Base-by-base conservation (phyloP, 495 filamentous ascomycete species). In the Podospora australis region DNA sequence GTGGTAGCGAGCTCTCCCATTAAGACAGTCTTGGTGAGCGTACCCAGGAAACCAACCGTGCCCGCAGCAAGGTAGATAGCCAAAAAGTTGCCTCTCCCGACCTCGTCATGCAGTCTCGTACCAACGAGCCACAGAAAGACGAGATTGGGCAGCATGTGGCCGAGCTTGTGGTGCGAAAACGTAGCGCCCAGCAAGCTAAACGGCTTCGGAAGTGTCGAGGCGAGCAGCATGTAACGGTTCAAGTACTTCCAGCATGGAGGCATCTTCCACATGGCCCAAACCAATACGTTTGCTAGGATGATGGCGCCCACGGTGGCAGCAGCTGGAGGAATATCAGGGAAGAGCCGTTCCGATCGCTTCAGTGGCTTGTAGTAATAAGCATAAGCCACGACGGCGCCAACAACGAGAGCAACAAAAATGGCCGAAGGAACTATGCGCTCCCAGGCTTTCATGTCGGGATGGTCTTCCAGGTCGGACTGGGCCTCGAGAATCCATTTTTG, bases 71-170 rank as follows among this genome's bases (percentile, higher is more conserved):
- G 55, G 63, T 88, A 94, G 5, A 95, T 69, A 6, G 83, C 81
- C 3, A 98, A 70, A 66, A 96, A 95, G 50, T 82, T 78, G 30
- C 84, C 89, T 16, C 91, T 78, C 32, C 90, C 91, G 44, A 96
- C 77, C 45, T 95, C 83, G 56, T 96, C 90, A 69, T 95, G 87
- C 11, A 92, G 54, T 0, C 66, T 65, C 9, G 66, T 68, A 28
- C 74, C 77, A 20, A 77, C 50, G 52, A 80, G 63, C 68, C 69
- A 77, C 1, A 78, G 57, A 21, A 75, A 59, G 16, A 72, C 50
- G 80, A 91, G 86, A 57, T 96, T 97, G n/a, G 69, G 51, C 3
- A 63, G 54, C 2, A 92, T 61, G 68, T 98, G 92, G 19, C 49
- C 48, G 7, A 58, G 41, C 0, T 63, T 59, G 48, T 92, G 85